Conservation (phyloP, 164 flowering plant species). For the Pachysandra terminalis region DNA sequence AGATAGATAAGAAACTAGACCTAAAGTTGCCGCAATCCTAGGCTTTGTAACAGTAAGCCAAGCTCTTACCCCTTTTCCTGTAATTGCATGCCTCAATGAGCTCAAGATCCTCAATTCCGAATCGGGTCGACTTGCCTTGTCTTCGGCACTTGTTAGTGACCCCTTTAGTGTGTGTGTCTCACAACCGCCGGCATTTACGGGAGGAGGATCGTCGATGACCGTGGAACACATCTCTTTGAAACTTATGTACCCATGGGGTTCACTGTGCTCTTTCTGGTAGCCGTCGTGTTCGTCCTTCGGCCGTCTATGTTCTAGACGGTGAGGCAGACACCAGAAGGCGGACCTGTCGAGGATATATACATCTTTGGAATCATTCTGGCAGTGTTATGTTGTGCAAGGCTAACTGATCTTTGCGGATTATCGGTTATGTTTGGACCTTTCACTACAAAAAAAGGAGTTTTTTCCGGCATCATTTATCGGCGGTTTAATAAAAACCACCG, state of each 20-base stretch:
- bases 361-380: conserved; percentile 10
- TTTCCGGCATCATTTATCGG: too few species aligned
- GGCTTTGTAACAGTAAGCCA: conserved; percentile 7
- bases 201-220: too few species aligned
- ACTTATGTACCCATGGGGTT: too few species aligned
- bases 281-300: conserved; percentile 13
- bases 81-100: conserved; percentile 27
- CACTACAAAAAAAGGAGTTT: too few species aligned
- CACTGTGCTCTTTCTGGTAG: too few species aligned
- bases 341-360: conserved; percentile 11
- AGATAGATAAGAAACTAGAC: too few species aligned
- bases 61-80: conserved; percentile 29
- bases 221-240: too few species aligned
- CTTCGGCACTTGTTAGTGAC: neutral
- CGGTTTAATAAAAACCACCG: too few species aligned
- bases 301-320: conserved; percentile 21
- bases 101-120: conserved; percentile 20
- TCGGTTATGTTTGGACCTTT: too few species aligned
- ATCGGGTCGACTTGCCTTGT: conserved; percentile 4
- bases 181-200: too few species aligned
- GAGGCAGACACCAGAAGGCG: conserved; percentile 19
- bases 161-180: too few species aligned
- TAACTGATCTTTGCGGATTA: too few species aligned
- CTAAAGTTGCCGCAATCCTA: neutral
- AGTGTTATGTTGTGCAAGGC: conserved; percentile 15